phyloP scores from a whole-genome alignment of 2,329 filamentous ascomycete species.

The Fusarium piperis region DNA sequence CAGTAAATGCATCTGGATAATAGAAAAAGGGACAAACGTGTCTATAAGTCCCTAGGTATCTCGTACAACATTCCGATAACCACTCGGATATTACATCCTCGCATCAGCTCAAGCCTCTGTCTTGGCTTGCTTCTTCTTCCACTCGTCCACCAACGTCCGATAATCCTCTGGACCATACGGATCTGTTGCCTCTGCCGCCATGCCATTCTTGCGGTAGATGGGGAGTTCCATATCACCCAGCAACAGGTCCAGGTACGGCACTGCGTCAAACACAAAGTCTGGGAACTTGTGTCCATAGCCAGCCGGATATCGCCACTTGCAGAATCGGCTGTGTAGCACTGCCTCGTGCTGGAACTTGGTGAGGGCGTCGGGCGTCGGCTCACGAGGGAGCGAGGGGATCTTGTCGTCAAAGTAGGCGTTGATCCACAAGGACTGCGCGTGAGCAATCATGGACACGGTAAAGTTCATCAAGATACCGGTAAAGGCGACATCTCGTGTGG shows the following conservation, averaged over 20 bases:
- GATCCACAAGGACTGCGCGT: conserved; percentile 69
- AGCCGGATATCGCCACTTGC: conserved; percentile 73
- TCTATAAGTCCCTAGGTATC: neutral
- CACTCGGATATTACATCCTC: neutral
- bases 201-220: conserved; percentile 63
- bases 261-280: conserved; percentile 79
- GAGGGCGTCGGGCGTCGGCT: conserved; percentile 47
- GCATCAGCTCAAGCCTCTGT: neutral
- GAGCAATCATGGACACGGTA: conserved; percentile 52
- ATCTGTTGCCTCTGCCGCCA: conserved; percentile 60
- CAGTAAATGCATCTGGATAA: neutral
- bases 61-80: neutral
- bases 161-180: conserved; percentile 71
- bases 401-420: conserved; percentile 66
- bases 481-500: conserved; percentile 55
- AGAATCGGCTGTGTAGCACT: conserved; percentile 73
- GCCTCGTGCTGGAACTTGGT: conserved; percentile 61
- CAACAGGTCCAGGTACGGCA: conserved; percentile 78
- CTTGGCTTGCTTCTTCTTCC: conserved; percentile 44
- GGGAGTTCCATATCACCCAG: conserved; percentile 71
- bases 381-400: conserved; percentile 35
- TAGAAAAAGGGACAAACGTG: neutral
- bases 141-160: conserved; percentile 62
- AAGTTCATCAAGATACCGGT: conserved; percentile 56
- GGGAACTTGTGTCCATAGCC: conserved; percentile 71